phyloP scores from a whole-genome alignment of 169 alveolate species.

The Amoebophrya sp. region DNA sequence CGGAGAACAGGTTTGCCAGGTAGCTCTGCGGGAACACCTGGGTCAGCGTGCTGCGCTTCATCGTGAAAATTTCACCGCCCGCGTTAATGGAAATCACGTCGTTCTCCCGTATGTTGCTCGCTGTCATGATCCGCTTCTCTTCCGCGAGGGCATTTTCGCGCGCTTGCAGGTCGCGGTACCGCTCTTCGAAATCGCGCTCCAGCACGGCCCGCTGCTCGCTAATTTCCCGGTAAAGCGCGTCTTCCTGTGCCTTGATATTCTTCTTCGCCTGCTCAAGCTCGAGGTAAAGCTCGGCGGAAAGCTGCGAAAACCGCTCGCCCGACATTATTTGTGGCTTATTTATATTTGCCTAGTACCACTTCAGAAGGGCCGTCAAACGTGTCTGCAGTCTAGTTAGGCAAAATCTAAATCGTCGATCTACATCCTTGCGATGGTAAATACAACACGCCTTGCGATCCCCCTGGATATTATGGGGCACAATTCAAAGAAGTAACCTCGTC shows the following conservation, averaged over 20 bases:
- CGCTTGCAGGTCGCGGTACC: background rate
- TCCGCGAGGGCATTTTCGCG: background rate
- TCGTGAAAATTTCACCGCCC: background rate
- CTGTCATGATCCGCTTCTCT: background rate
- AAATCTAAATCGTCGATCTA: too few species aligned
- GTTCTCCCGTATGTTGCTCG: background rate
- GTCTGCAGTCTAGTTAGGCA: too few species aligned
- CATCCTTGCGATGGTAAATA: too few species aligned
- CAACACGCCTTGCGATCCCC: too few species aligned
- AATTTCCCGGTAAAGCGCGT: too few species aligned
- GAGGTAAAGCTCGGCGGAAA: background rate
- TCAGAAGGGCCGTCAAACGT: too few species aligned
- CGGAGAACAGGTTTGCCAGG: background rate
- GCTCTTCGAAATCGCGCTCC: background rate
- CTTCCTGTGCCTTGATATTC: background rate
- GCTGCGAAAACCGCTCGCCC: conserved; percentile 22
- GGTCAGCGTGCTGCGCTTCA: background rate
- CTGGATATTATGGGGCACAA: too few species aligned
- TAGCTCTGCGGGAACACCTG: background rate
- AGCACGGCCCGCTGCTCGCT: background rate
- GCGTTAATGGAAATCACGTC: background rate
- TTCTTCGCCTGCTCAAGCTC: background rate
- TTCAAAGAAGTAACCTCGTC: too few species aligned
- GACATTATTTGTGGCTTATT: background rate
- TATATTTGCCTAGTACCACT: too few species aligned